Percentiles rank a stretch among this genome's conserved stretches.
These are phyloP conservation scores for Gypsophila paniculata DNA, from an alignment of 179 eudicot species.

Conservation along the genomic window DNA sequence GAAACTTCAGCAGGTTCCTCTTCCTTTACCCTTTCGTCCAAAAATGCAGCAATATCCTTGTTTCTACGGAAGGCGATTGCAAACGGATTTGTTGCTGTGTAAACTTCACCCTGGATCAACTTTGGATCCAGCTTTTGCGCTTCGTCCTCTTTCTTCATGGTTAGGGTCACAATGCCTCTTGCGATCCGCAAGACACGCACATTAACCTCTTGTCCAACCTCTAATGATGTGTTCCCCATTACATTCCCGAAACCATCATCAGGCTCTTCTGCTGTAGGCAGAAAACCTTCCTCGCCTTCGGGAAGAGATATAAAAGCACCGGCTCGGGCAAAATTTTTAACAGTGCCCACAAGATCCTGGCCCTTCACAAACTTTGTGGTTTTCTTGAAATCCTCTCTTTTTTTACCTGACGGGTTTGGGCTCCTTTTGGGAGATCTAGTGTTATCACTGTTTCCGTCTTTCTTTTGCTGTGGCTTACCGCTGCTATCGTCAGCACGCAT, in stretches of 20 bases:
- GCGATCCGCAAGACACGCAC: conserved; percentile 66
- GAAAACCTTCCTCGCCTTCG: conserved; percentile 87
- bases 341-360: conserved; percentile 80
- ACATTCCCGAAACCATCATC: conserved; percentile 57
- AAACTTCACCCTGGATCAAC: conserved; percentile 45
- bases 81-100: conserved; percentile 73
- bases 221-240: conserved; percentile 56
- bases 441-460: conserved; percentile 40
- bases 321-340: conserved; percentile 59
- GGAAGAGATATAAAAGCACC: conserved; percentile 87
- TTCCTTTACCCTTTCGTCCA: conserved; percentile 55
- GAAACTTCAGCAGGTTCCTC: conserved; percentile 31
- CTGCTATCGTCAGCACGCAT: conserved; percentile 68
- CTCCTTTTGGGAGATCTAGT: conserved; percentile 46
- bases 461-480: conserved; percentile 40
- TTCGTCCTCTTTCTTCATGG: conserved; percentile 74
- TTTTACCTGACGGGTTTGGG: conserved; percentile 35
- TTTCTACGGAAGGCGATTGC: conserved; percentile 68
- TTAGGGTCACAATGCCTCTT: conserved; percentile 68
- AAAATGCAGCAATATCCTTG: conserved; percentile 67
- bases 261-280: conserved; percentile 69
- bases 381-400: conserved; percentile 45
- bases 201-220: conserved; percentile 76
- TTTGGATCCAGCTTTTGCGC: conserved; percentile 36
- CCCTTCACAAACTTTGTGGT: conserved; percentile 67